Conservation (phyloP, 805 yeast species). For the Candida nonsorbophila region DNA sequence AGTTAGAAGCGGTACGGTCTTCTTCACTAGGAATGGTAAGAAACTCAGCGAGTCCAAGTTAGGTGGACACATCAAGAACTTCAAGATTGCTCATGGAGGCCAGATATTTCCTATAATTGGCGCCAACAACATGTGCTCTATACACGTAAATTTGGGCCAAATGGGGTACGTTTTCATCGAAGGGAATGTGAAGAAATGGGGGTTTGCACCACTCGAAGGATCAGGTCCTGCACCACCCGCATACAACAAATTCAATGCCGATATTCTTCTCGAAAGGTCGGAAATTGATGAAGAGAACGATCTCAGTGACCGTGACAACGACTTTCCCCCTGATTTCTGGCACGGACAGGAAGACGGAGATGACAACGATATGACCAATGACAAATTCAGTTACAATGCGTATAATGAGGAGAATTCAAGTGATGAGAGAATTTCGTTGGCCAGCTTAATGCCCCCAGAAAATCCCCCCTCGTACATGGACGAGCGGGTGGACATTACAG, state of each 20-base stretch:
- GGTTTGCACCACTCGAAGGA: slow-evolving; percentile 88
- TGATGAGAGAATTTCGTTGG: slow-evolving; percentile 39
- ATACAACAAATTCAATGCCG: slow-evolving; percentile 73
- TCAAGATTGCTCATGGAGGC: slow-evolving; percentile 43
- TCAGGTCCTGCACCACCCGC: slow-evolving; percentile 91
- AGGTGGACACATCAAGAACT: slow-evolving; percentile 73
- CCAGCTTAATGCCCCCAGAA: slow-evolving; percentile 27
- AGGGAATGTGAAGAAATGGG: slow-evolving; percentile 93
- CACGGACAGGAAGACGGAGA: slow-evolving; percentile 20
- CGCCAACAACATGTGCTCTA: slow-evolving; percentile 69
- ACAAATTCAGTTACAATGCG: slow-evolving; percentile 33
- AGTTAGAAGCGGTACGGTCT: slow-evolving; percentile 75
- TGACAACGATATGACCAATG: slow-evolving; percentile 13
- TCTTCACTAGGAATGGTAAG: slow-evolving; percentile 93
- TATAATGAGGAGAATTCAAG: slow-evolving; percentile 32
- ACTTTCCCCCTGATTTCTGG: slow-evolving; percentile 57
- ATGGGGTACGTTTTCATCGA: slow-evolving; percentile 86
- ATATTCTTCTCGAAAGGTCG: slow-evolving; percentile 66
- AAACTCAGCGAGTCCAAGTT: slow-evolving; percentile 75
- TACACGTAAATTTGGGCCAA: slow-evolving; percentile 89
- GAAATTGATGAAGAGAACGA: slow-evolving; percentile 50
- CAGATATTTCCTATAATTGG: slow-evolving; percentile 86
- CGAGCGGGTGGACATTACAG: too few relatives aligned
- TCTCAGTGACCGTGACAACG: slow-evolving; percentile 34
- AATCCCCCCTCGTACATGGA: slow-evolving; percentile 39